These are phyloP conservation scores for Geosmithia flava DNA, from an alignment of 2,329 filamentous ascomycete genomes.

Conservation along the genomic window DNA sequence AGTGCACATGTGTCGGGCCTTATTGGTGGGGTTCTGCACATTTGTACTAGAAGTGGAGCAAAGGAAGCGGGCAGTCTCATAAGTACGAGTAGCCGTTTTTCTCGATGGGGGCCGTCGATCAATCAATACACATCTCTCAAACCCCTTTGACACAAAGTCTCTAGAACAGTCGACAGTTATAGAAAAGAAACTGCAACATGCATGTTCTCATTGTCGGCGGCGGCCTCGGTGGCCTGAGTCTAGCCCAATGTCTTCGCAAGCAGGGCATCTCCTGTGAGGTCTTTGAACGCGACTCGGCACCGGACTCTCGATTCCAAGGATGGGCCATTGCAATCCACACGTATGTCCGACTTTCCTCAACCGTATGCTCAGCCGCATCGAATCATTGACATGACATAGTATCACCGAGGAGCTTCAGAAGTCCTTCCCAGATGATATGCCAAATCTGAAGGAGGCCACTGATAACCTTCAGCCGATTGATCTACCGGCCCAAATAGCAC, in stretches of 20 bases:
- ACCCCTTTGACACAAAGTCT: no score
- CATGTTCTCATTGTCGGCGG: constrained; percentile 1
- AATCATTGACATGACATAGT: neutral
- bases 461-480: neutral
- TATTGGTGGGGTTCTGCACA: no score
- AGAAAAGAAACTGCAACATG: no score
- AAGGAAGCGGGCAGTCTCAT: no score
- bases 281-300: constrained; percentile 1
- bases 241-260: constrained; percentile 1
- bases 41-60: no score
- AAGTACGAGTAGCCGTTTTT: no score
- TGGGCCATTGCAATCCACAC: neutral
- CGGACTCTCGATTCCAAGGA: neutral
- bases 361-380: neutral
- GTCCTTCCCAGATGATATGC: neutral
- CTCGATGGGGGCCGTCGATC: no score
- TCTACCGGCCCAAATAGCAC: neutral
- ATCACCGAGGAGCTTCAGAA: neutral
- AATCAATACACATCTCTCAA: constrained; percentile 2
- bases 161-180: no score
- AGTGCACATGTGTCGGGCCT: no score
- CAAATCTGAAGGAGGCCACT: neutral
- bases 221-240: constrained; percentile 1
- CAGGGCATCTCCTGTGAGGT: neutral
- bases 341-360: neutral